Percentiles rank a stretch among this genome's conserved stretches.
Conservation (phyloP, 129 eudicot genomes). For the sunflower (Helianthus annuus) region HanXRQr2.0-SUNRISE NC_035441.2:163960603-163961102, state of each 20-base stretch:
- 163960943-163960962: constrained; percentile 67
- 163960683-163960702: constrained; percentile 42
- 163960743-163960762: constrained; percentile 17
- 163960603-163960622: no score
- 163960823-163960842: constrained; percentile 63
- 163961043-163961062: no score
- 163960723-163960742: constrained; percentile 28
- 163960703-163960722: constrained; percentile 33
- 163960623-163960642: neutral
- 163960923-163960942: constrained; percentile 83
- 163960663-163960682: neutral
- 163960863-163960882: constrained; percentile 59
- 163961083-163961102: no score
- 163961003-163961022: neutral
- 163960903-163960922: constrained; percentile 86
- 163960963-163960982: constrained; percentile 54
- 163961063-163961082: no score
- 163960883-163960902: constrained; percentile 60
- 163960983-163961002: constrained; percentile 26
- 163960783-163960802: constrained; percentile 19
- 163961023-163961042: no score
- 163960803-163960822: constrained; percentile 94
- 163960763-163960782: constrained; percentile 34
- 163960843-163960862: constrained; percentile 58
- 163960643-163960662: neutral